Evolutionary conservation across 2,329 filamentous ascomycete genomes (phyloP), one percentile per base, ranked within the genome.

Genomic region (Alternaria atra): DNA sequence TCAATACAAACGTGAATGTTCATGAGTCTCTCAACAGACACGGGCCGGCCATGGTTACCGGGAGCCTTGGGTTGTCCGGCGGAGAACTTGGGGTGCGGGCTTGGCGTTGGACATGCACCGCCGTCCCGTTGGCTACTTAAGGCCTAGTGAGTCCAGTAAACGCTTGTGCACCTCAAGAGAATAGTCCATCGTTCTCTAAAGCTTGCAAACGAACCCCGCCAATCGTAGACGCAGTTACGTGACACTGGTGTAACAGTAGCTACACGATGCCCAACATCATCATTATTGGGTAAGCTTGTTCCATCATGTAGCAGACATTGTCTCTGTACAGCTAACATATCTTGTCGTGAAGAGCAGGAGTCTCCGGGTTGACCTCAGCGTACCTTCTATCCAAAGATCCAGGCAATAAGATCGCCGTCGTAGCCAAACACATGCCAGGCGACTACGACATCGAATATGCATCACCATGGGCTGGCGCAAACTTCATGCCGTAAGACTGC

Each of bases 401-500:
- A 48, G n/a, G 30, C 4, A 48, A 12, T 15, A 25, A 34, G 23
- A 50, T 50, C 34, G 32, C 30, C 2, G 83, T 96, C 43, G 83
- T 93, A 35, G 89, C 91, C 6, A 96, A 95, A 76, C 91, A 96
- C 76, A 95, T 97, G 92, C 93, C 93, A 0, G 93, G 93, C 30
- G 93, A 97, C 81, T 95, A 94, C 78, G 91, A 96, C 68, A 90
- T 93, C 64, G 91, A 96, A 83, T 97, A 97, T 76, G 90, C 92
- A 3, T 95, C 91, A n/a, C 92, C 92, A 0, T 95, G 92, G 90
- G 92, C 92, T 13, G 92, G 92, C 7, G 92, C 92, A 59, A 94
- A 95, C 37, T 60, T 48, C 20, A 48, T 48, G 46, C 72, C 64
- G 64, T 67, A 34, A 50, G 64, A 47, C 10, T 32, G 5, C 17